Conservation (phyloP, 495 filamentous ascomycete genomes). For the Hypoxylon fragiforme region DNA sequence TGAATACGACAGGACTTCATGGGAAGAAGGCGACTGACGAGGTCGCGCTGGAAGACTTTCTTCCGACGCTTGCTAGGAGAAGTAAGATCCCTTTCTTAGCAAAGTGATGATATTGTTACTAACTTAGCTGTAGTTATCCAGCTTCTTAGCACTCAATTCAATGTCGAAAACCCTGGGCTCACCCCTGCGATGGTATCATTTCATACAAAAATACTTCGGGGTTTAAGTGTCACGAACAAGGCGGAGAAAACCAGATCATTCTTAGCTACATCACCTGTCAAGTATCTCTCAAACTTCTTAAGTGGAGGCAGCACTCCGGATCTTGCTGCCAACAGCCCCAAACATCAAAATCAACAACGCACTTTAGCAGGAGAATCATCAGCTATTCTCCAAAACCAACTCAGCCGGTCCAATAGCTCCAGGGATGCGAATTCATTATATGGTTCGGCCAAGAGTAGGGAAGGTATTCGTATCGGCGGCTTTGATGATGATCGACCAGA, state of each 20-base stretch:
- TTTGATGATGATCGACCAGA: conserved; percentile 52
- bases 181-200: conserved; percentile 65
- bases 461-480: conserved; percentile 47
- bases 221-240: conserved; percentile 64
- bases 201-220: conserved; percentile 73
- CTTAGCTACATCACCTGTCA: conserved; percentile 82
- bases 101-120: conserved; percentile 9
- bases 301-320: conserved; percentile 51
- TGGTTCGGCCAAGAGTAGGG: conserved; percentile 51
- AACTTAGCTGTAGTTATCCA: conserved; percentile 55
- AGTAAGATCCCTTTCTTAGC: conserved; percentile 49
- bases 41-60: conserved; percentile 66
- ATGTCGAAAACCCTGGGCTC: conserved; percentile 67
- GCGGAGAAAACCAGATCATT: conserved; percentile 64
- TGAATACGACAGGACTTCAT: conserved; percentile 65
- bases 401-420: conserved; percentile 46
- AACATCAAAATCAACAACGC: conserved; percentile 45
- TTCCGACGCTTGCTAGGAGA: conserved; percentile 69
- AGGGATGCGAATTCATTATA: conserved; percentile 49
- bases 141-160: conserved; percentile 68
- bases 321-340: conserved; percentile 23
- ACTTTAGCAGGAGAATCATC: conserved; percentile 43
- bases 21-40: conserved; percentile 68
- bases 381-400: conserved; percentile 37
- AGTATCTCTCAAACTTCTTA: conserved; percentile 83